Percentiles rank a stretch among this genome's conserved stretches.
phyloP scores from a whole-genome alignment of 2,329 filamentous ascomycete species.

The Monosporascus sp. region DNA sequence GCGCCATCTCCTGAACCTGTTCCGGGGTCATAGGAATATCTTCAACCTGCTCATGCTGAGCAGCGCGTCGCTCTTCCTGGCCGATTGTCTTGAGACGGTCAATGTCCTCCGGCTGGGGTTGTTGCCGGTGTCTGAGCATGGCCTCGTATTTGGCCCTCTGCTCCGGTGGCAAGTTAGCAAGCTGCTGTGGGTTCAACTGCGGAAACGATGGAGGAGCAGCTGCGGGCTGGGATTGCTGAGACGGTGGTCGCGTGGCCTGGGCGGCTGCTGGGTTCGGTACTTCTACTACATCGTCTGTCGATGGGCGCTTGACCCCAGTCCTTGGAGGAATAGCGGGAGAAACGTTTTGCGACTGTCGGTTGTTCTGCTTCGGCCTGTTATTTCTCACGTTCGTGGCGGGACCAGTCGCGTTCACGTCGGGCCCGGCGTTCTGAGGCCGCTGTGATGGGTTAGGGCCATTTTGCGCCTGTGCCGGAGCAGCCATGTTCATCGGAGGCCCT shows the following conservation, averaged over 20 bases:
- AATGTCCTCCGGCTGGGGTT: slow-evolving; percentile 32
- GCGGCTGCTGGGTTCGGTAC: slow-evolving; percentile 14
- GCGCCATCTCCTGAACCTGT: slow-evolving; percentile 37
- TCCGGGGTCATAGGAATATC: slow-evolving; percentile 43
- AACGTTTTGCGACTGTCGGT: slow-evolving; percentile 31
- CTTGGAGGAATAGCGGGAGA: slow-evolving; percentile 36
- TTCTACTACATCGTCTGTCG: slow-evolving; percentile 36
- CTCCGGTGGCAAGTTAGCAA: slow-evolving; percentile 38
- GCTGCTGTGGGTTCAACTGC: slow-evolving; percentile 29
- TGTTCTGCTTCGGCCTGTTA: slow-evolving; percentile 26
- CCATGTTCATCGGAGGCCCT: slow-evolving; percentile 7
- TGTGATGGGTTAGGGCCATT: slow-evolving; percentile 16
- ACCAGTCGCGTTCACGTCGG: slow-evolving; percentile 11
- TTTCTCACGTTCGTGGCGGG: slow-evolving; percentile 19
- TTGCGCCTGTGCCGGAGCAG: slow-evolving; percentile 11
- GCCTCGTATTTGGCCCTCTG: slow-evolving; percentile 41
- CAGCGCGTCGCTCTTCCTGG: slow-evolving; percentile 28
- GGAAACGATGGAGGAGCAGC: slow-evolving; percentile 10
- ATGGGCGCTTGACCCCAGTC: slow-evolving; percentile 44
- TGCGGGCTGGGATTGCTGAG: slow-evolving; percentile 22
- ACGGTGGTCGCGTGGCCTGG: slow-evolving; percentile 21
- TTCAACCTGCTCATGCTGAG: slow-evolving; percentile 32
- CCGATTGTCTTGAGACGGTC: slow-evolving; percentile 25
- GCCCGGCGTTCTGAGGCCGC: slow-evolving; percentile 13
- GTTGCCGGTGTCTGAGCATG: slow-evolving; percentile 21